Evolutionary conservation across 177 flowering plant genomes (phyloP).

Genomic region (Vitis hybrid): DNA sequence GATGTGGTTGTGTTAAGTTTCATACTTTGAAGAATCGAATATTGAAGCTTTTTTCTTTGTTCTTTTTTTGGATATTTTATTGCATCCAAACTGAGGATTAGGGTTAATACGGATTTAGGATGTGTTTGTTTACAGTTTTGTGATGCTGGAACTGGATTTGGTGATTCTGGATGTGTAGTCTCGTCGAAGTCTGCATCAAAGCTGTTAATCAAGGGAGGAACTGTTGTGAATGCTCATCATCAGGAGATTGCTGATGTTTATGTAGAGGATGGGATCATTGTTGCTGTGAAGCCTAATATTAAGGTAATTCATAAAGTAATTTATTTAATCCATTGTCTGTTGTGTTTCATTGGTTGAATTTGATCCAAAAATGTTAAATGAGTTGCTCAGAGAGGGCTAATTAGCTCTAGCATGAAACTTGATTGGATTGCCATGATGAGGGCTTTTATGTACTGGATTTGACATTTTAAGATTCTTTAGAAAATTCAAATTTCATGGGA

Average conservation of each 20-base stretch:
- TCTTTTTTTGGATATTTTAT: neutral
- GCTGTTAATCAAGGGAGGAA: constrained; percentile 73
- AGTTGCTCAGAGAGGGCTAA: too few relatives aligned
- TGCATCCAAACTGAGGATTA: neutral
- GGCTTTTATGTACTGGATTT: too few relatives aligned
- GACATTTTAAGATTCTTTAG: too few relatives aligned
- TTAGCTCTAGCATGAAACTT: too few relatives aligned
- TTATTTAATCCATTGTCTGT: neutral
- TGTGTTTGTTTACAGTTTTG: constrained; percentile 36
- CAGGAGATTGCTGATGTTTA: constrained; percentile 71
- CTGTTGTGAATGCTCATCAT: constrained; percentile 70
- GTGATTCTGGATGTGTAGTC: constrained; percentile 34
- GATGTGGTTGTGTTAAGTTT: too few relatives aligned
- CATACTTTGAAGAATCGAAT: neutral
- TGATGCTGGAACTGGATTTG: constrained; percentile 37
- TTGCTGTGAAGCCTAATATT: constrained; percentile 52
- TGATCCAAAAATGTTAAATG: neutral
- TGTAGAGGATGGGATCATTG: constrained; percentile 64
- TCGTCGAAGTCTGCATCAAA: constrained; percentile 33
- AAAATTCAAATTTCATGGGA: too few relatives aligned
- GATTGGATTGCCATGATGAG: too few relatives aligned
- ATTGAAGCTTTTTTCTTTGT: neutral
- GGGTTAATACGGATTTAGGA: neutral
- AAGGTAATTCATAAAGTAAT: constrained; percentile 25
- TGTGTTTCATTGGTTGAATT: neutral